These are phyloP conservation scores for Claviceps sp. DNA, from an alignment of 2,329 filamentous ascomycete species.

Conservation along the genomic window DNA sequence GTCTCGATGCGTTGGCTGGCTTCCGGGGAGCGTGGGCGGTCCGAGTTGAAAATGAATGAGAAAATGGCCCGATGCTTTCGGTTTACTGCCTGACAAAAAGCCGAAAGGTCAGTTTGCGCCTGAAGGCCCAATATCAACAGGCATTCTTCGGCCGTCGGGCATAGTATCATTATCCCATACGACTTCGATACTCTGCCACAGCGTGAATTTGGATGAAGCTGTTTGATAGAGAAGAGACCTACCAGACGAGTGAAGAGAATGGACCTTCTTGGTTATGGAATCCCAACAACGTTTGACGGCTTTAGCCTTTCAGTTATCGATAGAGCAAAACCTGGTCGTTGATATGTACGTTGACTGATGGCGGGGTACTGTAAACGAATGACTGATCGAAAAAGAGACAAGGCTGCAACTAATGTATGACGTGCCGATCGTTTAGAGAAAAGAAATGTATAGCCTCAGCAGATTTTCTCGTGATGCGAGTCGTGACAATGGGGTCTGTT, in stretches of 20 bases:
- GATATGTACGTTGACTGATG: not conserved
- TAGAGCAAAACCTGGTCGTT: not conserved
- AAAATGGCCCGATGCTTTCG: not conserved
- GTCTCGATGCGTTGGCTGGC: not conserved
- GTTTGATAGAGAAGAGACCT: not conserved
- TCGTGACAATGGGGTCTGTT: not conserved
- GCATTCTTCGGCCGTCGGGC: not conserved
- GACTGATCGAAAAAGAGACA: not conserved
- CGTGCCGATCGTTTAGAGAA: not conserved
- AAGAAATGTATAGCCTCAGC: not conserved
- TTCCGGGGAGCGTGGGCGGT: not conserved
- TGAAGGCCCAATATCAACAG: slow-evolving; percentile 3
- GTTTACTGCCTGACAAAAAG: not conserved
- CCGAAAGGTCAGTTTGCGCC: slow-evolving; percentile 4
- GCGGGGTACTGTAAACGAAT: not conserved
- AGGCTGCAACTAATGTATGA: not conserved
- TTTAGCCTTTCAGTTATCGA: not conserved
- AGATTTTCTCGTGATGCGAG: not conserved
- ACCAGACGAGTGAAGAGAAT: not conserved
- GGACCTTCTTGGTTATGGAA: too few species aligned
- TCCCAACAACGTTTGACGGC: not conserved
- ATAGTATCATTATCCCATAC: not conserved
- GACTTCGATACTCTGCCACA: not conserved
- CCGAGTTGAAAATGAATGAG: not conserved
- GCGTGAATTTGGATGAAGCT: not conserved